A percentile compares a stretch with the other conserved stretches of the same genome.
Conservation (phyloP, 306 rosid genomes). For the barrel medic (Medicago truncatula) region DNA sequence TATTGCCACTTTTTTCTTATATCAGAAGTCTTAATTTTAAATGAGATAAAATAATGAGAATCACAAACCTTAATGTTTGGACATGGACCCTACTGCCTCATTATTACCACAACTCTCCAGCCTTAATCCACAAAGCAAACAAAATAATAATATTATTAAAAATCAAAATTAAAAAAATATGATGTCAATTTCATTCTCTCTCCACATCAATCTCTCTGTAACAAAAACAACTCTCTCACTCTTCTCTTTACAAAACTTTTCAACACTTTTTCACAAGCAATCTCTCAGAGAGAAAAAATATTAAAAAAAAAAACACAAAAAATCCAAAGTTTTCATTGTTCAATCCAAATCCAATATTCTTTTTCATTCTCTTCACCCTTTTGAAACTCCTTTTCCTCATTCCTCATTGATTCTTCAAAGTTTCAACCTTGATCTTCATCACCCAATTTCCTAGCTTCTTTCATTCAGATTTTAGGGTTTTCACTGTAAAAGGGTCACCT, state of each 20-base stretch:
- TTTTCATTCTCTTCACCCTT: slow-evolving; percentile 9
- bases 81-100: slow-evolving; percentile 34
- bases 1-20: no score
- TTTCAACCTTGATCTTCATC: slow-evolving; percentile 40
- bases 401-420: slow-evolving; percentile 44
- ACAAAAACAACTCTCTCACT: slow-evolving; percentile 31
- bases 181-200: slow-evolving; percentile 32
- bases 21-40: no score
- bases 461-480: slow-evolving; percentile 48
- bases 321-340: slow-evolving; percentile 41
- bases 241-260: slow-evolving; percentile 36
- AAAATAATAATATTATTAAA: slow-evolving; percentile 9
- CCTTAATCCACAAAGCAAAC: slow-evolving; percentile 49
- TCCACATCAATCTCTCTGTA: slow-evolving; percentile 30
- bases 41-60: no score
- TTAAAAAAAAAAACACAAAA: background rate
- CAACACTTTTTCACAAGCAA: slow-evolving; percentile 68
- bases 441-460: background rate
- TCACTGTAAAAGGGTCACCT: slow-evolving; percentile 16
- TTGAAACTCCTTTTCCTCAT: slow-evolving; percentile 45
- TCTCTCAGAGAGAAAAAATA: slow-evolving; percentile 39
- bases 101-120: slow-evolving; percentile 39
- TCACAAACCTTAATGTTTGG: background rate
- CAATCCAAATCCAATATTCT: slow-evolving; percentile 51
- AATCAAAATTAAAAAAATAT: background rate